Percentiles rank a stretch among this genome's conserved stretches.
These are phyloP conservation scores for Malus domestica DNA, from an alignment of 306 rosid species.

Conservation along the genomic window ASM211411v1 NC_041803.1:27783001-27783500, in stretches of 20 bases:
- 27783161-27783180: constrained; percentile 69
- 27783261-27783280: constrained; percentile 55
- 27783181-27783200: constrained; percentile 63
- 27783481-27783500: constrained; percentile 91
- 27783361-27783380: constrained; percentile 95
- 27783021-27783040: constrained; percentile 68
- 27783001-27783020: constrained; percentile 75
- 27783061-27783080: constrained; percentile 96
- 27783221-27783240: constrained; percentile 69
- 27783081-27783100: constrained; percentile 52
- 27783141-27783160: constrained; percentile 87
- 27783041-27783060: constrained; percentile 78
- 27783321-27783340: constrained; percentile 92
- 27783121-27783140: constrained; percentile 76
- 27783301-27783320: constrained; percentile 62
- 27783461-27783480: constrained; percentile 93
- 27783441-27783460: constrained; percentile 99
- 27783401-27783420: constrained; percentile 97
- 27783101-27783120: constrained; percentile 71
- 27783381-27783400: constrained; percentile 97
- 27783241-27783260: constrained; percentile 48
- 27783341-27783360: constrained; percentile 91
- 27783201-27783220: constrained; percentile 93
- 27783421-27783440: constrained; percentile 89
- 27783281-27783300: constrained; percentile 23